A percentile compares a stretch with the other conserved stretches of the same genome.
Evolutionary conservation across 2,329 filamentous ascomycete species (phyloP).

Genomic region (Davidsoniella eucalypti): DNA sequence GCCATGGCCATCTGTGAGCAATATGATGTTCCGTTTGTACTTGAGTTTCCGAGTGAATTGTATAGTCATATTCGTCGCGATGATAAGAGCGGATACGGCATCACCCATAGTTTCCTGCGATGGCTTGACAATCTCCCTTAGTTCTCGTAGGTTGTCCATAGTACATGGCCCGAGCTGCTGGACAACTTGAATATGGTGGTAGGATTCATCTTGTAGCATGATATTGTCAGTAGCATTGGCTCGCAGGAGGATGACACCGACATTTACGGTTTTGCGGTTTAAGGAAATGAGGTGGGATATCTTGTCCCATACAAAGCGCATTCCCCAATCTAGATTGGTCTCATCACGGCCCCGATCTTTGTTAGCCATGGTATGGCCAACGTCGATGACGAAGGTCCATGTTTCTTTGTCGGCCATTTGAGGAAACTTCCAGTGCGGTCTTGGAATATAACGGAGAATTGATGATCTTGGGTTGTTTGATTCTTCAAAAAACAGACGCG

Average conservation of each 20-base stretch:
- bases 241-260: conserved; percentile 67
- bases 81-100: conserved; percentile 69
- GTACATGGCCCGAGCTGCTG: conserved; percentile 45
- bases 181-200: conserved; percentile 66
- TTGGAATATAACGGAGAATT: neutral
- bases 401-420: conserved; percentile 87
- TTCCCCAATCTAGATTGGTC: conserved; percentile 73
- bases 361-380: conserved; percentile 71
- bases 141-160: conserved; percentile 50
- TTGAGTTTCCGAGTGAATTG: conserved; percentile 67
- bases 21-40: conserved; percentile 61
- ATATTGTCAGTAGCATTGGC: conserved; percentile 62
- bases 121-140: conserved; percentile 48
- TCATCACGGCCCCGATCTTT: conserved; percentile 52
- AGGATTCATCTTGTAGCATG: conserved; percentile 52
- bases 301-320: conserved; percentile 92
- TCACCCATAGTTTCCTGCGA: conserved; percentile 59
- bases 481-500: no score
- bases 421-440: conserved; percentile 1
- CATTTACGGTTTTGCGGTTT: conserved; percentile 50
- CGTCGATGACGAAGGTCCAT: conserved; percentile 78
- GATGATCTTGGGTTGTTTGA: neutral
- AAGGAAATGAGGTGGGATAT: conserved; percentile 52
- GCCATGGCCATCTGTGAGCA: conserved; percentile 70
- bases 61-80: conserved; percentile 76